Evolutionary conservation across 2,329 filamentous ascomycete species (phyloP).

Genomic region (Hypomyces perniciosus): DNA sequence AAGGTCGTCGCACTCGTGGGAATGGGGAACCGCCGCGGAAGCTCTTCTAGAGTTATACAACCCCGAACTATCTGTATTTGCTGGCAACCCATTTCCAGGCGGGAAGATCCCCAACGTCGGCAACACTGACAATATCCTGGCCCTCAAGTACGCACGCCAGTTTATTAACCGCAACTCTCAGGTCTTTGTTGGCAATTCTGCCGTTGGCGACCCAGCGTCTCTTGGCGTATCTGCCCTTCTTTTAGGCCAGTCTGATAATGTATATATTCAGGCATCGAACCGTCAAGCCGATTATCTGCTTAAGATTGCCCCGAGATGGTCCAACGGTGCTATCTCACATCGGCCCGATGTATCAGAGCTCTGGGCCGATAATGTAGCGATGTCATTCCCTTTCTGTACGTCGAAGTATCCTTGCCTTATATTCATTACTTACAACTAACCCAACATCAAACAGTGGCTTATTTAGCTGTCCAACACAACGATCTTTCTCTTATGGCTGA

Average conservation of each 20-base stretch:
- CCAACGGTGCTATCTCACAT: conserved; percentile 14
- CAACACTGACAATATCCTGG: background rate
- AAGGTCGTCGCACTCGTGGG: conserved; percentile 12
- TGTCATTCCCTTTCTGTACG: conserved; percentile 15
- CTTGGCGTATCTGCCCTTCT: conserved; percentile 14
- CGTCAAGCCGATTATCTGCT: conserved; percentile 11
- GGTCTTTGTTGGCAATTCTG: conserved; percentile 5
- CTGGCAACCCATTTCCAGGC: conserved; percentile 11
- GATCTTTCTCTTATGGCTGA: conserved; percentile 6
- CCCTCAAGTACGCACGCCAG: conserved; percentile 10
- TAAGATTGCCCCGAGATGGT: conserved; percentile 6
- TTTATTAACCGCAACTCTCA: conserved; percentile 13
- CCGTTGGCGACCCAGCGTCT: conserved; percentile 14
- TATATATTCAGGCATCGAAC: conserved; percentile 11
- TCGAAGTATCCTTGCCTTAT: background rate
- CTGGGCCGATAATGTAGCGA: conserved; percentile 15
- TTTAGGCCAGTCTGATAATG: conserved; percentile 11
- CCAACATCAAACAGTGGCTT: background rate
- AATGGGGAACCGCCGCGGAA: conserved; percentile 15
- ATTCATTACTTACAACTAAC: background rate
- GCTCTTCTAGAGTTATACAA: conserved; percentile 15
- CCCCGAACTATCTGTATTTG: conserved; percentile 14
- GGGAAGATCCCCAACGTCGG: conserved; percentile 10
- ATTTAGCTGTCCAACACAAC: conserved; percentile 10
- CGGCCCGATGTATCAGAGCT: conserved; percentile 12